Conservation (phyloP, 1,284 basidiomycete genomes). For the Retiboletus flavoniger region DNA sequence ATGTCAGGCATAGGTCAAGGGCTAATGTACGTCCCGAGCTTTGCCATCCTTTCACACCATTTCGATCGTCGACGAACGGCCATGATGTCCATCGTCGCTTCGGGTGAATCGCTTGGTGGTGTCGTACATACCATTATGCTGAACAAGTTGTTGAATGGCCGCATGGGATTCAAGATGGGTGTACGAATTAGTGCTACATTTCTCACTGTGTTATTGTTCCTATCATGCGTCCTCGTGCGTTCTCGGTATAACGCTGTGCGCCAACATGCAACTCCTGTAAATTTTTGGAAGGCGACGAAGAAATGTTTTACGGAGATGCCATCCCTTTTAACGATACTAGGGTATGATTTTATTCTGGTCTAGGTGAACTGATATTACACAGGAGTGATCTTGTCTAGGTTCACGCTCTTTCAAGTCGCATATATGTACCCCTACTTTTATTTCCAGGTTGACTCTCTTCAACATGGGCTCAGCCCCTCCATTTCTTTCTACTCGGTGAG, state of each 20-base stretch:
- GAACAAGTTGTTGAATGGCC: conserved; percentile 37
- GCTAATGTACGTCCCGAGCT: conserved; percentile 32
- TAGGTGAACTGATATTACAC: background rate
- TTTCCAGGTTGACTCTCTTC: conserved; percentile 30
- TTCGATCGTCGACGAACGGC: conserved; percentile 32
- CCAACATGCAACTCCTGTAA: background rate
- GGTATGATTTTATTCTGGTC: conserved; percentile 10
- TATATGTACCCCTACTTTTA: conserved; percentile 33
- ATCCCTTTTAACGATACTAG: conserved; percentile 26
- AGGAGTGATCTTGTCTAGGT: conserved; percentile 8
- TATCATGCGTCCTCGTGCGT: conserved; percentile 31
- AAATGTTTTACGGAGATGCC: conserved; percentile 27
- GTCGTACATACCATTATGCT: conserved; percentile 39
- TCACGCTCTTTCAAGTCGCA: conserved; percentile 22
- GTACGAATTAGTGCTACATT: conserved; percentile 35
- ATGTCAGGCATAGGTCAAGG: conserved; percentile 35
- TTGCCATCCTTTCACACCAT: conserved; percentile 39
- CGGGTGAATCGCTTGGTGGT: conserved; percentile 35
- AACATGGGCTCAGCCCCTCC: conserved; percentile 25
- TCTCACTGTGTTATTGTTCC: conserved; percentile 24
- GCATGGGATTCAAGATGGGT: conserved; percentile 26
- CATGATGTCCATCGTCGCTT: conserved; percentile 33
- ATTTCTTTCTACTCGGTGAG: conserved; percentile 34
- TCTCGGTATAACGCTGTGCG: conserved; percentile 21
- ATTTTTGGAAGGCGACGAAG: conserved; percentile 20